Conservation (phyloP, 805 yeast genomes). For the Saccharomycopsis sp. region DNA sequence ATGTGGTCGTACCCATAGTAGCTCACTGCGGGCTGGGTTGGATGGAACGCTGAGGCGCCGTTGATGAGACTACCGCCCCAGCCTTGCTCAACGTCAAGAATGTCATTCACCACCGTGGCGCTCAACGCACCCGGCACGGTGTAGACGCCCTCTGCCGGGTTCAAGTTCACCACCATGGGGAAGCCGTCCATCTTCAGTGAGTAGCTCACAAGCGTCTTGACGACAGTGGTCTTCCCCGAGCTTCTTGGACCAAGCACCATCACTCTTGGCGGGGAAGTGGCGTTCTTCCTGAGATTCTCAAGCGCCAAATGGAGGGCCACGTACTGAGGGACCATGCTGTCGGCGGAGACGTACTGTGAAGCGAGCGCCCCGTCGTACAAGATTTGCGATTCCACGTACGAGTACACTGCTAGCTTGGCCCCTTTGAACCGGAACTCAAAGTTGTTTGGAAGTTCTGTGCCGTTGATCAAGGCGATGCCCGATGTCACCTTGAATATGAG, state of each 20-base stretch:
- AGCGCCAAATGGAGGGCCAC: constrained; percentile 68
- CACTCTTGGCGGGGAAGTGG: constrained; percentile 38
- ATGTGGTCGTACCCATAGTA: constrained; percentile 63
- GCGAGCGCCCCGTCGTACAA: constrained; percentile 30
- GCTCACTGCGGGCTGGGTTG: constrained; percentile 84
- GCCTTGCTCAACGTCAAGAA: constrained; percentile 64
- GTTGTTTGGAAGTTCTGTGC: constrained; percentile 80
- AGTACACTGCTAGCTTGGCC: constrained; percentile 43
- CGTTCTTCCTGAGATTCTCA: constrained; percentile 40
- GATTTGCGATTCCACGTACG: constrained; percentile 30
- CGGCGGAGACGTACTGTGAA: constrained; percentile 61
- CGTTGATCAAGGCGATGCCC: constrained; percentile 86
- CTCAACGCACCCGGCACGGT: constrained; percentile 76
- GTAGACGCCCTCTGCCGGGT: constrained; percentile 64
- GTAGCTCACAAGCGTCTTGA: constrained; percentile 63
- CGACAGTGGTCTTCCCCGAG: constrained; percentile 72
- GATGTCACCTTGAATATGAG: constrained; percentile 42
- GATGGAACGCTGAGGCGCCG: constrained; percentile 68
- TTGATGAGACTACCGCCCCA: constrained; percentile 76
- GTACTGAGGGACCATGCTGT: constrained; percentile 54
- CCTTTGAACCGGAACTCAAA: constrained; percentile 51
- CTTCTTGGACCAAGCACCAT: constrained; percentile 63
- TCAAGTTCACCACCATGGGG: constrained; percentile 72
- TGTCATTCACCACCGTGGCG: constrained; percentile 76
- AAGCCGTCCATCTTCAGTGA: constrained; percentile 54